phyloP scores from a whole-genome alignment of 2,329 filamentous ascomycete genomes.

The Pseudogymnoascus sp. region DNA sequence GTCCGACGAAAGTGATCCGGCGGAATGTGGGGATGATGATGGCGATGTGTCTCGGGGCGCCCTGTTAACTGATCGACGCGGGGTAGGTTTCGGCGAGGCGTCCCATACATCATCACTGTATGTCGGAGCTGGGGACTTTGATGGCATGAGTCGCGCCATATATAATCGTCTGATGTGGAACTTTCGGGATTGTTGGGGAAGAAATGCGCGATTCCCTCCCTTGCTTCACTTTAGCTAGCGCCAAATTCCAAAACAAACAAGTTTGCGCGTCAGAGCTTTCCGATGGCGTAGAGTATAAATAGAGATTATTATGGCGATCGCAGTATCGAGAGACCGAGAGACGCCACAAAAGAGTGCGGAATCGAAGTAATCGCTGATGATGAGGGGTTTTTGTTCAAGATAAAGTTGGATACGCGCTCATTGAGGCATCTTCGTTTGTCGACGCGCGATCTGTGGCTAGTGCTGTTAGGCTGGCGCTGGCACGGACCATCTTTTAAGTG shows the following conservation, averaged over 20 bases:
- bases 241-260: neutral
- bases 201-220: neutral
- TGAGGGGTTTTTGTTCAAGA: neutral
- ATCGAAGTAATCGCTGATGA: neutral
- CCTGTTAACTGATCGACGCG: conserved; percentile 13
- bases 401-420: neutral
- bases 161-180: neutral
- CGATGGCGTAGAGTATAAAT: neutral
- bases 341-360: neutral
- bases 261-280: neutral
- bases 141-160: conserved; percentile 11
- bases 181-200: neutral
- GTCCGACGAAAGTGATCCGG: conserved; percentile 35
- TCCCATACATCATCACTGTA: conserved; percentile 26
- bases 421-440: neutral
- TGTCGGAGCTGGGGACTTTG: conserved; percentile 22
- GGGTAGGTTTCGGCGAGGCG: conserved; percentile 24
- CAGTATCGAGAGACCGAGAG: neutral
- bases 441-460: neutral
- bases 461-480: conserved; percentile 8
- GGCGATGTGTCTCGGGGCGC: conserved; percentile 12
- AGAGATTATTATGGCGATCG: neutral
- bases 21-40: conserved; percentile 28
- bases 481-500: conserved; percentile 3
- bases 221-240: neutral